Evolutionary conservation across 2,329 filamentous ascomycete species (phyloP).

Genomic region (Lachnellula hyalina): DNA sequence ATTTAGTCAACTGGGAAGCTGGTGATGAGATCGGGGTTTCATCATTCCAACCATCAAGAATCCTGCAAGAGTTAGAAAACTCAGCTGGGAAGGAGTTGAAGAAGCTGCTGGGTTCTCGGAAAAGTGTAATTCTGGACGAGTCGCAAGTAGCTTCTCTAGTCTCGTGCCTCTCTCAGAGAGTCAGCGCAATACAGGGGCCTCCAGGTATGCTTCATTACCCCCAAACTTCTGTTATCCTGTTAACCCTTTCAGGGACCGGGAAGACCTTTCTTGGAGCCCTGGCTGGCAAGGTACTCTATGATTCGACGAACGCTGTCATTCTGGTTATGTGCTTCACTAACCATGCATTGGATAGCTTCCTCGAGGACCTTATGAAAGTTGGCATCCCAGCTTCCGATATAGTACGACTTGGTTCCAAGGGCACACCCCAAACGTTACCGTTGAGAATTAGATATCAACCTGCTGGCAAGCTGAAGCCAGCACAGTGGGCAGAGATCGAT

Average conservation of each 20-base stretch:
- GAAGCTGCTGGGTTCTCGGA: constrained; percentile 27
- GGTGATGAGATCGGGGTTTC: constrained; percentile 10
- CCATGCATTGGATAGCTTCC: constrained; percentile 60
- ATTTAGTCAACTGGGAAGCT: constrained; percentile 40
- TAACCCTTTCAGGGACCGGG: constrained; percentile 52
- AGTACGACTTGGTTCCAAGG: constrained; percentile 60
- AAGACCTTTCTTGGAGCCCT: constrained; percentile 70
- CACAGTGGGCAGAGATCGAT: constrained; percentile 40
- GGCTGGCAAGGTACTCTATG: constrained; percentile 50
- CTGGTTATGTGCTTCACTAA: constrained; percentile 66
- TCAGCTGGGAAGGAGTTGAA: constrained; percentile 29
- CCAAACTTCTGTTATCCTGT: constrained; percentile 1
- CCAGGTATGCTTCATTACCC: constrained; percentile 41
- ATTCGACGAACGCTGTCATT: constrained; percentile 45
- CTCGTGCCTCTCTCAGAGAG: constrained; percentile 43
- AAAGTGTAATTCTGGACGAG: constrained; percentile 38
- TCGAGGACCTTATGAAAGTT: constrained; percentile 57
- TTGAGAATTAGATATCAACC: constrained; percentile 43
- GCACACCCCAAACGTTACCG: constrained; percentile 40
- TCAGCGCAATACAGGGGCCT: constrained; percentile 66
- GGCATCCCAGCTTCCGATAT: constrained; percentile 48
- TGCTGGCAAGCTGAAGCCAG: constrained; percentile 28
- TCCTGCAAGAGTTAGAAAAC: constrained; percentile 26
- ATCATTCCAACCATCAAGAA: constrained; percentile 14
- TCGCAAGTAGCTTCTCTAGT: constrained; percentile 55